These are phyloP conservation scores for Drosera spatulata DNA, from an alignment of 179 eudicot species.

Conservation along the genomic window DNA sequence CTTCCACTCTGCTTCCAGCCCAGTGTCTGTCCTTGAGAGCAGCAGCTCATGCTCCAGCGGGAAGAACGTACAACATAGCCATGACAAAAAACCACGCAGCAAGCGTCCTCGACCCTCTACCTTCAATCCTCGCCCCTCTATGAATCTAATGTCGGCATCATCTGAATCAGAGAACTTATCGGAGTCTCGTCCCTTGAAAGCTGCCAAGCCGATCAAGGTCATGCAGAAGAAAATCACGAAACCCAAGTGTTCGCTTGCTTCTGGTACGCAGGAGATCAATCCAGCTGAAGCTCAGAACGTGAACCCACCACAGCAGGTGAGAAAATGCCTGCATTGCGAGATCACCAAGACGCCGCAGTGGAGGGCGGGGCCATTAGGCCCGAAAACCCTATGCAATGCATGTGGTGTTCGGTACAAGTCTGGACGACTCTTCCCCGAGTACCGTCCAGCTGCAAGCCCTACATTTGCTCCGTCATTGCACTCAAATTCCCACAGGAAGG, in stretches of 20 bases:
- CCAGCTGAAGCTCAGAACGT: constrained; percentile 1
- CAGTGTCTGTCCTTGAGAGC: constrained; percentile 81
- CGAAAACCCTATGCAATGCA: constrained; percentile 26
- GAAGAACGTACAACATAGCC: constrained; percentile 25
- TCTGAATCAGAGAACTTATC: background rate
- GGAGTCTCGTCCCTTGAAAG: background rate
- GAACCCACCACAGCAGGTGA: constrained; percentile 14
- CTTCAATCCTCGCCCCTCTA: constrained; percentile 25
- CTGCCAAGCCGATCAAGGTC: background rate
- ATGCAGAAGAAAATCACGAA: constrained; percentile 22
- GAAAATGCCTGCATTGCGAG: constrained; percentile 57
- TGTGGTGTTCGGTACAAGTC: constrained; percentile 39
- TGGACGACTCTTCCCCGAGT: constrained; percentile 52
- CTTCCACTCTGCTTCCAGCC: constrained; percentile 57
- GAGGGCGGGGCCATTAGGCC: constrained; percentile 60
- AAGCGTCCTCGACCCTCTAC: constrained; percentile 82
- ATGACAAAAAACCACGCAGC: constrained; percentile 54
- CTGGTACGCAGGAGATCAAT: background rate
- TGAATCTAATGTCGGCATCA: background rate
- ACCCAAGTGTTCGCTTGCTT: constrained; percentile 11
- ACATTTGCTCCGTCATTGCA: constrained; percentile 44
- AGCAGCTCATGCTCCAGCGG: constrained; percentile 42
- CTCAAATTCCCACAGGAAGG: constrained; percentile 60
- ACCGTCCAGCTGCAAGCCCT: constrained; percentile 60
- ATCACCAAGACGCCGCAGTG: constrained; percentile 59